Evolutionary conservation across 1,284 basidiomycete genomes (phyloP).

Genomic region (Filobasidium uniguttulatum): DNA sequence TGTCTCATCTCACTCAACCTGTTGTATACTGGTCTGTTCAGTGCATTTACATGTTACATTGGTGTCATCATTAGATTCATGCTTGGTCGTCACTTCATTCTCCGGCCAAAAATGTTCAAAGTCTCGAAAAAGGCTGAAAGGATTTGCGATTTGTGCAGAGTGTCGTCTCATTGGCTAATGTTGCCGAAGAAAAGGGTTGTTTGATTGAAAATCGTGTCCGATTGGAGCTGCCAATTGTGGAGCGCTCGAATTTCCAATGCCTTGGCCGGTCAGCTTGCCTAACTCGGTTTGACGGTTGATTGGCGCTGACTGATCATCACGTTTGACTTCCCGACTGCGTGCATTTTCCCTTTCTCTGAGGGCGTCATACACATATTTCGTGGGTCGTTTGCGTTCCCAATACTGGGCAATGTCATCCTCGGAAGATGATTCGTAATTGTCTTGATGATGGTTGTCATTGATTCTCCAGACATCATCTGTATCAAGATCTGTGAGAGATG

Average conservation of each 20-base stretch:
- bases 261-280: too few species aligned
- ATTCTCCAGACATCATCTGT: slow-evolving; percentile 30
- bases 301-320: slow-evolving; percentile 1
- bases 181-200: too few species aligned
- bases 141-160: too few species aligned
- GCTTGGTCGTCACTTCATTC: neutral
- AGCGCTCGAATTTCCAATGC: too few species aligned
- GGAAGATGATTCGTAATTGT: slow-evolving; percentile 10
- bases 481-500: slow-evolving; percentile 21
- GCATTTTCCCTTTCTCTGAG: slow-evolving; percentile 26
- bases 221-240: too few species aligned
- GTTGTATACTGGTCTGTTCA: neutral
- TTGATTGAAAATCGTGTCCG: too few species aligned
- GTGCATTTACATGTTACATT: neutral
- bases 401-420: slow-evolving; percentile 7
- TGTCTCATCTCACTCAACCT: too few species aligned
- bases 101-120: too few species aligned
- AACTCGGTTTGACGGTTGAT: too few species aligned
- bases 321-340: slow-evolving; percentile 11
- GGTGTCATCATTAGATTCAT: neutral
- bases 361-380: slow-evolving; percentile 35
- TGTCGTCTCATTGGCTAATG: too few species aligned
- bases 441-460: slow-evolving; percentile 4
- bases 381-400: slow-evolving; percentile 20
- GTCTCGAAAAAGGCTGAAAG: too few species aligned